Base-by-base conservation (phyloP, 164 flowering plant genomes). In the Chimonanthus salicifolius region DNA sequence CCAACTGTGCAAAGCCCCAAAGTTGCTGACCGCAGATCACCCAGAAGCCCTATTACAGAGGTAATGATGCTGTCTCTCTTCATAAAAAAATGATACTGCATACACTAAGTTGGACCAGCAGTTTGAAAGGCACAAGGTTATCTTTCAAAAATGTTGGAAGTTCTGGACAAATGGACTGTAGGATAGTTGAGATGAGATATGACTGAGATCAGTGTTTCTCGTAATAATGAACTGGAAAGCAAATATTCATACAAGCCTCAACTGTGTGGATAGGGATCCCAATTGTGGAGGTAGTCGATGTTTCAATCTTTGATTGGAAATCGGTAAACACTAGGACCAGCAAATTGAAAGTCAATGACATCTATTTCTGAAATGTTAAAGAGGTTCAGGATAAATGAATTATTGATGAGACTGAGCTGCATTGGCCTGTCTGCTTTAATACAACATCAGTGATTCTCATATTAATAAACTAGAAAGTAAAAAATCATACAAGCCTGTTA, bases 1-100 rank as follows among this genome's bases (percentile, higher is more conserved):
- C 86, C 89, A 47, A 92, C 88, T 79, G 90, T 81, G 1, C 81
- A 80, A 84, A 89, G 97, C 73, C 96, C 94, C 51, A 94, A 90
- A 84, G 87, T 85, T 11, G 21, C 50, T 45, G 94, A 89, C 47
- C 91, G 90, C 43, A 88, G 80, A 75, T 87, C 97, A 67, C 98
- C 97, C 2, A 84, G 87, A 79, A 89, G 96, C 80, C 93, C 93
- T 7, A 84, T 77, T 33, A 6, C 88, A 73, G 97, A 90, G 97
- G 98, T 91, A 86, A 68, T 49, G 45, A 46, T 21, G 46, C 18
- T 64, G 33, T 1, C 33, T 33, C 33, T 33, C 33, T 33, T 33
- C 33, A 33, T 33, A 33, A 33, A 33, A 33, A 33, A 33, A 33
- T 33, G 33, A 33, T 33, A 33, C 0, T 33, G 33, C 33, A 33